Evolutionary conservation across 2,329 filamentous ascomycete genomes (phyloP).

Genomic region (Esteya vermicola): DNA sequence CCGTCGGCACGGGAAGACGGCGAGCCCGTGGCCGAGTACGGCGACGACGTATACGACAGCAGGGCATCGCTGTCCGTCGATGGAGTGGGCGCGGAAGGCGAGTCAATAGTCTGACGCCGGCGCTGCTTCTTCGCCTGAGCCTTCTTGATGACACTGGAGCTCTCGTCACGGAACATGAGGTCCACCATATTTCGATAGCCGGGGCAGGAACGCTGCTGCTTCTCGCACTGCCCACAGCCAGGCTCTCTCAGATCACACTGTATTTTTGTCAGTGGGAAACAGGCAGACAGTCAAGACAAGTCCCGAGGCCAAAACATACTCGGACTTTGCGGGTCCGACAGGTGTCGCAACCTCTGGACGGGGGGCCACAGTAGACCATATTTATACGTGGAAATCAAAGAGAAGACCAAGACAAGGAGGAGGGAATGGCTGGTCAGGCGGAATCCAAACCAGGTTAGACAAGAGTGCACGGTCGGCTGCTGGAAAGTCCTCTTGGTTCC

Average conservation of each 20-base stretch:
- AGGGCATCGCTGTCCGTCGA: too few species aligned
- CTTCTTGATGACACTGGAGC: constrained; percentile 38
- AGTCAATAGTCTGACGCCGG: too few species aligned
- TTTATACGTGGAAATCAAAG: too few species aligned
- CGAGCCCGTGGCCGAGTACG: too few species aligned
- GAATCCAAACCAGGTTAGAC: too few species aligned
- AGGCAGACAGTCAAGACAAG: background rate
- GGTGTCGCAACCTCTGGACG: constrained; percentile 40
- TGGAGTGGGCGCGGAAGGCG: too few species aligned
- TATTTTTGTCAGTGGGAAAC: background rate
- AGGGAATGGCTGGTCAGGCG: too few species aligned
- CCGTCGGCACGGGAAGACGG: too few species aligned
- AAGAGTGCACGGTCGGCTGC: too few species aligned
- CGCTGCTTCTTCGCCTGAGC: constrained; percentile 23
- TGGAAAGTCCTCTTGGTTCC: too few species aligned
- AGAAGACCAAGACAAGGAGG: too few species aligned
- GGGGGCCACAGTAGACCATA: constrained; percentile 46
- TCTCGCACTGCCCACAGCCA: constrained; percentile 39
- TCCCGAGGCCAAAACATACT: constrained; percentile 22
- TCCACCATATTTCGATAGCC: constrained; percentile 41
- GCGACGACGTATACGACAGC: too few species aligned
- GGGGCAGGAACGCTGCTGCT: constrained; percentile 35
- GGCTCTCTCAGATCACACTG: constrained; percentile 39
- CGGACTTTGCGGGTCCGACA: constrained; percentile 42
- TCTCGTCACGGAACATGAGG: constrained; percentile 44